phyloP scores from a whole-genome alignment of 2,329 filamentous ascomycete species.

The Pseudogymnoascus sp. region DNA sequence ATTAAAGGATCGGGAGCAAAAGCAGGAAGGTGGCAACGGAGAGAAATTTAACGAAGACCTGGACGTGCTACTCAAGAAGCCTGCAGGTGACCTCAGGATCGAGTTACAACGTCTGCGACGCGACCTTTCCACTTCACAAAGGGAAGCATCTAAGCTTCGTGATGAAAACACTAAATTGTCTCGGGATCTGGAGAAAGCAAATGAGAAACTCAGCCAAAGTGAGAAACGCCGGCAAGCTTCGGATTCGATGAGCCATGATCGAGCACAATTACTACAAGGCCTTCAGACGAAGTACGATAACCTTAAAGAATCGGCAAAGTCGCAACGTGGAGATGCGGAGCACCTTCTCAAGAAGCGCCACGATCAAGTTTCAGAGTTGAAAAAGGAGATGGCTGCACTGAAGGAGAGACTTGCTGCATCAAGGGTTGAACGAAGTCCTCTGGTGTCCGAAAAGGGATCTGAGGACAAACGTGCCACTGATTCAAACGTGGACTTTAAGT shows the following conservation, averaged over 20 bases:
- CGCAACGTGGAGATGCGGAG: constrained; percentile 47
- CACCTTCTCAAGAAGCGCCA: constrained; percentile 50
- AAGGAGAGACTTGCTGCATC: constrained; percentile 25
- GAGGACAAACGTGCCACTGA: not conserved
- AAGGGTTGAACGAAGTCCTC: not conserved
- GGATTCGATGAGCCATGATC: constrained; percentile 39
- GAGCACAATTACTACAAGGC: constrained; percentile 41
- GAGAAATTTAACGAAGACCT: constrained; percentile 22
- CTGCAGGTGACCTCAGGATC: constrained; percentile 43
- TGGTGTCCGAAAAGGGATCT: not conserved
- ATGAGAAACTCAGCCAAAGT: constrained; percentile 29
- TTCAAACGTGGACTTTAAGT: not conserved
- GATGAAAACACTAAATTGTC: constrained; percentile 27
- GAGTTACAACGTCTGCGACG: constrained; percentile 47
- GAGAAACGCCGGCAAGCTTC: constrained; percentile 36
- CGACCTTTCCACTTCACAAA: constrained; percentile 41
- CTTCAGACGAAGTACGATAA: constrained; percentile 46
- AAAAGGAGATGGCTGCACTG: constrained; percentile 43
- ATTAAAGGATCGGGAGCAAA: constrained; percentile 34
- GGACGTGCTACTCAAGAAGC: constrained; percentile 41
- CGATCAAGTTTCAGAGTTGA: constrained; percentile 48
- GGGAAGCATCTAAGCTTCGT: constrained; percentile 21
- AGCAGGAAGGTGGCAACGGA: constrained; percentile 28
- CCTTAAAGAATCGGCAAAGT: constrained; percentile 46
- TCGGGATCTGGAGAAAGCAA: constrained; percentile 23